Conservation (phyloP, 108 stramenopile species). For the Cyclotella atomus region DNA sequence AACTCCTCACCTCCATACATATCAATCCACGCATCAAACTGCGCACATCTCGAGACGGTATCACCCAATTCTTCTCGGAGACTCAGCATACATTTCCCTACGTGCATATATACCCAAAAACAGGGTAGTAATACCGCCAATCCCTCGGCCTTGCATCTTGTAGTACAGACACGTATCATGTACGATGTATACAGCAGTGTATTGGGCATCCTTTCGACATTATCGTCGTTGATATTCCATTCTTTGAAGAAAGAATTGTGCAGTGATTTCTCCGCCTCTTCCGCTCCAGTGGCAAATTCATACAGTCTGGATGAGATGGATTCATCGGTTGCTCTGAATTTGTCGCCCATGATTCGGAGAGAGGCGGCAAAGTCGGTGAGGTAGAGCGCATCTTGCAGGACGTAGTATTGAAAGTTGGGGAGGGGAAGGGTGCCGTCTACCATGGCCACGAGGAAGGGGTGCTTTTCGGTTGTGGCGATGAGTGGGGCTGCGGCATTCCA, state of each 20-base stretch:
- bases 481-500: conserved; percentile 72
- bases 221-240: conserved; percentile 67
- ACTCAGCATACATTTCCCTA: conserved; percentile 83
- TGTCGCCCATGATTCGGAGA: conserved; percentile 56
- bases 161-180: conserved; percentile 71
- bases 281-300: conserved; percentile 73
- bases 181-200: conserved; percentile 85
- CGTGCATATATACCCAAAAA: conserved; percentile 91
- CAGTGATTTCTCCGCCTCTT: conserved; percentile 73
- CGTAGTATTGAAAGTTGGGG: conserved; percentile 81
- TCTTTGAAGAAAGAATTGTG: conserved; percentile 77
- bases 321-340: conserved; percentile 33
- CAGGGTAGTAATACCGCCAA: conserved; percentile 83
- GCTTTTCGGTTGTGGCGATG: conserved; percentile 74
- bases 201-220: conserved; percentile 76
- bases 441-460: conserved; percentile 86
- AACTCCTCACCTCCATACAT: conserved; percentile 89
- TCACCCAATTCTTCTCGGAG: conserved; percentile 71
- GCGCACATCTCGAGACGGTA: conserved; percentile 56
- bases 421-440: conserved; percentile 68
- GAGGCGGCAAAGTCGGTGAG: conserved; percentile 78
- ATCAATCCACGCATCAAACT: conserved; percentile 91
- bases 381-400: conserved; percentile 80
- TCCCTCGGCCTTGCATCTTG: conserved; percentile 71
- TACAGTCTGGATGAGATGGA: conserved; percentile 52